phyloP scores from a whole-genome alignment of 2,329 filamentous ascomycete species.

The Lasiodiplodia gonubiensis region DNA sequence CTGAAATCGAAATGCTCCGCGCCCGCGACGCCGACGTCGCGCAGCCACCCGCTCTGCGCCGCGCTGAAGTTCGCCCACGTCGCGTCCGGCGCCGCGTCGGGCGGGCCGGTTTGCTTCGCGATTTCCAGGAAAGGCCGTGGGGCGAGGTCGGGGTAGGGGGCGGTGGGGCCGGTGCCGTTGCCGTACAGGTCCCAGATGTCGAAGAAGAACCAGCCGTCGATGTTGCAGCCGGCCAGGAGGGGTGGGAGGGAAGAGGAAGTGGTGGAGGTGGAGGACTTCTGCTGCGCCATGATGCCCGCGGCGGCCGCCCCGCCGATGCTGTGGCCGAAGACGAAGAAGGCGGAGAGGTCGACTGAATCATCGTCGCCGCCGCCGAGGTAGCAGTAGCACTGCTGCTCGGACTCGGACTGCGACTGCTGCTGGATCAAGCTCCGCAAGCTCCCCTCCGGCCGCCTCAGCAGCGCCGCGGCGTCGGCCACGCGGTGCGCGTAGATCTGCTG shows the following conservation, averaged over 20 bases:
- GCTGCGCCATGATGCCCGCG: conserved; percentile 27
- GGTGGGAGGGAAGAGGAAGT: not conserved
- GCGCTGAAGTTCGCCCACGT: conserved; percentile 34
- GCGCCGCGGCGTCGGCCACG: conserved; percentile 32
- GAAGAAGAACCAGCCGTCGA: conserved; percentile 33
- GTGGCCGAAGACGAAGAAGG: conserved; percentile 34
- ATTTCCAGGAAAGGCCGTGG: conserved; percentile 34
- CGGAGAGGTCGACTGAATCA: conserved; percentile 30
- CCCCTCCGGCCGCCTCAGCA: conserved; percentile 24
- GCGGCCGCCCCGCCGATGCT: conserved; percentile 35
- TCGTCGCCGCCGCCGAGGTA: conserved; percentile 11
- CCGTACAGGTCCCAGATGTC: conserved; percentile 32
- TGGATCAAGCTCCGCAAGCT: too few species aligned
- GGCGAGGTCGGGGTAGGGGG: not conserved
- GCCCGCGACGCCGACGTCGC: conserved; percentile 34
- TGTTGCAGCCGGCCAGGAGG: conserved; percentile 34
- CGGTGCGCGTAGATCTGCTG: conserved; percentile 32
- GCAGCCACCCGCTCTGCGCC: conserved; percentile 36
- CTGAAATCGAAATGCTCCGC: conserved; percentile 35
- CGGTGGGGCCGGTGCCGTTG: not conserved
- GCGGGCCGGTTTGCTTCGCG: conserved; percentile 29
- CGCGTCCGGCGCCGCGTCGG: conserved; percentile 31
- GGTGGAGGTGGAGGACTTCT: not conserved
- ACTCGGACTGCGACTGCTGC: too few species aligned
- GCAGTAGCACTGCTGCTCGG: too few species aligned